phyloP scores from a whole-genome alignment of 2,329 filamentous ascomycete species.

The Talaromyces albobiverticillius region DNA sequence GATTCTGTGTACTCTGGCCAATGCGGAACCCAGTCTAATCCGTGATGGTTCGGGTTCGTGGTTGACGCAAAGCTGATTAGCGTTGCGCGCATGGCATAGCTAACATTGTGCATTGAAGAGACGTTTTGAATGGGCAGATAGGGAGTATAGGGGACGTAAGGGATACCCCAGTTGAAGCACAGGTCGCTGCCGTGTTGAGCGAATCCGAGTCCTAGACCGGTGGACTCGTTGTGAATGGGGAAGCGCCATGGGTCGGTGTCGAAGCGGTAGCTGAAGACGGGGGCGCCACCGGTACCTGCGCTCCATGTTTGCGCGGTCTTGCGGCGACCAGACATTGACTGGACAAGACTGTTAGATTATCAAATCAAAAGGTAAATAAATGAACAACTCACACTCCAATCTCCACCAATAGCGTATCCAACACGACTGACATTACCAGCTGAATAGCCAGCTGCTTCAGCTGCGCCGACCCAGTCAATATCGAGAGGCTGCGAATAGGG shows the following conservation, averaged over 20 bases:
- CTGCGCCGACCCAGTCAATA: background rate
- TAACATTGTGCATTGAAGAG: background rate
- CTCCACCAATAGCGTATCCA: background rate
- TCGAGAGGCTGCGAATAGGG: background rate
- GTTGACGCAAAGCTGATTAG: background rate
- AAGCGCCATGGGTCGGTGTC: constrained; percentile 3
- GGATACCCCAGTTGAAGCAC: background rate
- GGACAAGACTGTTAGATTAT: too few species aligned
- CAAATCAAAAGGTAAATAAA: background rate
- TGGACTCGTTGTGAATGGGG: background rate
- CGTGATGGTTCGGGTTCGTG: background rate
- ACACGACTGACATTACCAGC: background rate
- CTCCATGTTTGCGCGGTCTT: background rate
- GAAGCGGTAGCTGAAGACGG: background rate
- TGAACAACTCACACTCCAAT: background rate
- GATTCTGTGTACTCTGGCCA: background rate
- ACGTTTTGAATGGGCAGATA: background rate
- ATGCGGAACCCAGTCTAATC: background rate
- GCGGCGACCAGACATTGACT: background rate
- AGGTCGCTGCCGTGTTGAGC: background rate
- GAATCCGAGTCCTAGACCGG: background rate
- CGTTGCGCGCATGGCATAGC: background rate
- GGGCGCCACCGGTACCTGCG: background rate
- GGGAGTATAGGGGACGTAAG: background rate
- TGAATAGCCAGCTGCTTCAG: background rate